These are phyloP conservation scores for Sclerotinia borealis DNA, from an alignment of 2,329 filamentous ascomycete species.

Conservation along the genomic window DNA sequence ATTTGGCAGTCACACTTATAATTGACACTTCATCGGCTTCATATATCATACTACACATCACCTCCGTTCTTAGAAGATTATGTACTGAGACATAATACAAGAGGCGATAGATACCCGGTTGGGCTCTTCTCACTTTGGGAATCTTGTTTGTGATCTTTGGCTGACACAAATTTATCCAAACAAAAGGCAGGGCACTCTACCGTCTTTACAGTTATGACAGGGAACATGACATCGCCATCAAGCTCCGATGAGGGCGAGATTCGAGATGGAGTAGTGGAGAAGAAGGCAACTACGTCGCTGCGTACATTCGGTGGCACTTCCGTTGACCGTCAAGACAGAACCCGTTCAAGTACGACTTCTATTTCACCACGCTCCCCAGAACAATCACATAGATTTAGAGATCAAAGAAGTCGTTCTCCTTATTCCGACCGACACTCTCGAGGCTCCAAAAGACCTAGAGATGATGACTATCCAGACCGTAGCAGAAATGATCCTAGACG, in stretches of 20 bases:
- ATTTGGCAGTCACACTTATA: neutral
- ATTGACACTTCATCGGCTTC: neutral
- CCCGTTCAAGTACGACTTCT: constrained; percentile 39
- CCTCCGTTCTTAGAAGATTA: constrained; percentile 10
- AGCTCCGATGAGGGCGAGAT: constrained; percentile 88
- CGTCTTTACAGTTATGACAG: constrained; percentile 25
- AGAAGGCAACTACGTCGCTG: constrained; percentile 94
- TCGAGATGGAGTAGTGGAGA: constrained; percentile 66
- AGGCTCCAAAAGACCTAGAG: constrained; percentile 60
- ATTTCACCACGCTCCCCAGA: constrained; percentile 27
- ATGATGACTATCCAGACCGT: constrained; percentile 50
- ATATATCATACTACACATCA: neutral
- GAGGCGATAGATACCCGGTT: constrained; percentile 35
- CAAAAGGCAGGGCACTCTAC: constrained; percentile 31
- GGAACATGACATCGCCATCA: constrained; percentile 42
- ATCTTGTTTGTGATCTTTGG: constrained; percentile 31
- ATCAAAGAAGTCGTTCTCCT: constrained; percentile 52
- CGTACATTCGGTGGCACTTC: constrained; percentile 67
- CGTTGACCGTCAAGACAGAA: constrained; percentile 93
- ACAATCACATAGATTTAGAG: constrained; percentile 40
- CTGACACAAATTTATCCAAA: constrained; percentile 32
- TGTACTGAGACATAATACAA: constrained; percentile 30
- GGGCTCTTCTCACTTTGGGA: constrained; percentile 36
- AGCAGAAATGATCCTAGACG: constrained; percentile 50
- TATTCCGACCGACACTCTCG: constrained; percentile 36